Evolutionary conservation across 2,329 filamentous ascomycete genomes (phyloP), one percentile per base, ranked within the genome.

Genomic region (Aspergillus jensenii): DNA sequence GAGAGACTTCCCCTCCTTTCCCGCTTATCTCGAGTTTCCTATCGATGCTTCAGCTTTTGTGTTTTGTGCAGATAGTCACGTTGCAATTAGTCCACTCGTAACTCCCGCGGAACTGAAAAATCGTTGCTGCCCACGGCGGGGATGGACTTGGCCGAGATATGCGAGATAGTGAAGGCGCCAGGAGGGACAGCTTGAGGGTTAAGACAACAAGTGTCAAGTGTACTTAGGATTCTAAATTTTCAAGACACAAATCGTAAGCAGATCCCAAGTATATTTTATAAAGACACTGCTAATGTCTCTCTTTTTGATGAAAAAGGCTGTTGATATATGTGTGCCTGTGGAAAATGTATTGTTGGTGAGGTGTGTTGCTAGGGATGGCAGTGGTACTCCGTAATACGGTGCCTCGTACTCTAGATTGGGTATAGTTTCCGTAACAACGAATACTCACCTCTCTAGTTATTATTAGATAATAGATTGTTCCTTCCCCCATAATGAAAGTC

Each of bases 1-100:
- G 52, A 39, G 31, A 55, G 19, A 55, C 44, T 35, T 55, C 33
- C 45, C 53, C 54, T 48, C 39, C 40, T 31, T 56, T 56, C 27
- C 47, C 46, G 19, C 46, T 27, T 51, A 15, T 21, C 27, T 45
- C 25, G 37, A 25, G 17, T 44, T 17, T 17, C 37, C 23, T 17
- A 33, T 41, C 35, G 35, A 47, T 48, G 33, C 21, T 47, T 45
- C 19, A 31, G 14, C 35, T 40, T 48, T 31, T 5, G 15, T 14
- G 17, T 25, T 17, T 44, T 48, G 9, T 7, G 21, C 8, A 35
- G 6, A 14, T 23, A 44, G 21, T 48, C 23, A 11, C 33, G 31
- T 11, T 41, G 19, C 41, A 37, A 27, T 52, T 23, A 35, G 11
- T 19, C 39, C n/a, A 41, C 14, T 39, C 9, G 33, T 15, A 35